These are phyloP conservation scores for Pseudevernia furfuracea DNA, from an alignment of 495 filamentous ascomycete genomes.

Conservation along the genomic window DNA sequence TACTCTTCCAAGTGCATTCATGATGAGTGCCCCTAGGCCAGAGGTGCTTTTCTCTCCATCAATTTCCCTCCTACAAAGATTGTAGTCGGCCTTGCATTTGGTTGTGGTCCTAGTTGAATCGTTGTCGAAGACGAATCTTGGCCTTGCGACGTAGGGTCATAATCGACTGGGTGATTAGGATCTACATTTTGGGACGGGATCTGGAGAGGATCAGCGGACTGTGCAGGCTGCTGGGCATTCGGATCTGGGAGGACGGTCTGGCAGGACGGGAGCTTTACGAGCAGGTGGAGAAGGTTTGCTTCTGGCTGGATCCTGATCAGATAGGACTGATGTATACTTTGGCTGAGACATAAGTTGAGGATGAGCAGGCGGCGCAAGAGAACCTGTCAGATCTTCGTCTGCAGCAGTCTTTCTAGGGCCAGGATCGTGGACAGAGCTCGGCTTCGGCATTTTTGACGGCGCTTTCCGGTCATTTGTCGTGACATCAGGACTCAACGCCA, in stretches of 20 bases:
- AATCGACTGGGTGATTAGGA: too few species aligned
- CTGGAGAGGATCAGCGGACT: neutral
- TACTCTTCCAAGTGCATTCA: neutral
- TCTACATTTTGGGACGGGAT: neutral
- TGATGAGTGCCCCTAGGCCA: neutral
- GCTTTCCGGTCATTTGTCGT: neutral
- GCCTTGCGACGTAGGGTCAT: neutral
- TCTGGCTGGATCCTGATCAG: conserved; percentile 24
- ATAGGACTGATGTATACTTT: conserved; percentile 23
- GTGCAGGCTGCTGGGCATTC: neutral
- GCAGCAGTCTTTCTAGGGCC: neutral
- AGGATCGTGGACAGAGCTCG: neutral
- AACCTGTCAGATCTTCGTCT: neutral
- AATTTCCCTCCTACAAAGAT: neutral
- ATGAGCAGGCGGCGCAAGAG: too few species aligned
- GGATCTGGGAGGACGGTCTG: too few species aligned
- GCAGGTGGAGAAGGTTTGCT: neutral
- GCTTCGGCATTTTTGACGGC: neutral
- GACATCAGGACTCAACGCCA: too few species aligned
- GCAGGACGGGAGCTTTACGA: neutral
- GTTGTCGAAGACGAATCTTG: neutral
- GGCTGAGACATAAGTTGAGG: conserved; percentile 18
- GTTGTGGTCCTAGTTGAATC: neutral
- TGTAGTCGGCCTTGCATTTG: neutral
- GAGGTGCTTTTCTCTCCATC: neutral